Evolutionary conservation across 495 filamentous ascomycete species (phyloP).

Genomic region (Aspergillus mulundensis): DNA sequence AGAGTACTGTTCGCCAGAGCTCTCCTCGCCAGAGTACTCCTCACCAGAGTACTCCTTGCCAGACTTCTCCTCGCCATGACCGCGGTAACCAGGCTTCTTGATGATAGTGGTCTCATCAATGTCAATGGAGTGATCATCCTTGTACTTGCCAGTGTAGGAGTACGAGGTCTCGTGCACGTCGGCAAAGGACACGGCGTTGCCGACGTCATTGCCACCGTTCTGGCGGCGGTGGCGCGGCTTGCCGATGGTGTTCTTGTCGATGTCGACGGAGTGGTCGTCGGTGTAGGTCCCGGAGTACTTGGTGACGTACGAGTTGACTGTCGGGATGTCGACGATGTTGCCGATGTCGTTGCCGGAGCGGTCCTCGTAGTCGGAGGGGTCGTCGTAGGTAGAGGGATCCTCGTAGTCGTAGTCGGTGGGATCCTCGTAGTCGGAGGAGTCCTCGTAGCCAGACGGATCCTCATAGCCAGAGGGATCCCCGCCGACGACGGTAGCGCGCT

Average conservation of each 20-base stretch:
- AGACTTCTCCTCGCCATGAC: no score
- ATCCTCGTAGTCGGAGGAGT: no score
- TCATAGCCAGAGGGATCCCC: no score
- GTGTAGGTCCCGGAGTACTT: background rate
- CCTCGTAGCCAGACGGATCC: no score
- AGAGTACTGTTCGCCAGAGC: background rate
- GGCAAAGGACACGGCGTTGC: background rate
- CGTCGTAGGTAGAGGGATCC: no score
- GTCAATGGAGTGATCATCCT: constrained; percentile 11
- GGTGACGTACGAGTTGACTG: background rate
- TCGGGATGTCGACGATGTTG: background rate
- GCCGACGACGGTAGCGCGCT: background rate
- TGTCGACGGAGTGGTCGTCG: constrained; percentile 10
- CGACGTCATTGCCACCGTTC: constrained; percentile 1
- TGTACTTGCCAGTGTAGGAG: background rate
- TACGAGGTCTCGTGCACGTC: background rate
- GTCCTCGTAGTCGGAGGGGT: no score
- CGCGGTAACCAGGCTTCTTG: background rate
- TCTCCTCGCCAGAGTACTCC: no score
- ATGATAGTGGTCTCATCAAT: background rate
- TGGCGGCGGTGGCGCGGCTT: background rate
- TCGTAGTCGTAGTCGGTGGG: no score
- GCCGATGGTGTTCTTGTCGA: background rate
- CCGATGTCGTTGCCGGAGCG: background rate
- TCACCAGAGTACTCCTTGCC: no score